A percentile compares a stretch with the other conserved stretches of the same genome.
Evolutionary conservation across 805 yeast genomes (phyloP).

Genomic region (Myxozyma geophila): DNA sequence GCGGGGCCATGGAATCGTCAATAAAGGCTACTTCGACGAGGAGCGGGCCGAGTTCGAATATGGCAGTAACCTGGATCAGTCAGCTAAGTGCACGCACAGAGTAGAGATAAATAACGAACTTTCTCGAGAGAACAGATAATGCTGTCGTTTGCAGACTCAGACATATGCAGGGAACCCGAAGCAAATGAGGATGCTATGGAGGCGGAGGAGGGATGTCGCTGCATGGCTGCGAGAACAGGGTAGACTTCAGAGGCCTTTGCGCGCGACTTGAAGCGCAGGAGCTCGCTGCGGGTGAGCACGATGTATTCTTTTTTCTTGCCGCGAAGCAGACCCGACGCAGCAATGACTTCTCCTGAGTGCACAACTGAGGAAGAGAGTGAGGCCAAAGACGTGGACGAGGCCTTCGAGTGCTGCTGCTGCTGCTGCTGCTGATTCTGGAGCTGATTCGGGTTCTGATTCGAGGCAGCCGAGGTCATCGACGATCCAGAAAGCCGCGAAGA

Average conservation of each 20-base stretch:
- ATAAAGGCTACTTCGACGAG: slow-evolving; percentile 26
- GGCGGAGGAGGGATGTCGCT: slow-evolving; percentile 17
- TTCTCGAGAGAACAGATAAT: slow-evolving; percentile 22
- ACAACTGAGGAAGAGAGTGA: slow-evolving; percentile 10
- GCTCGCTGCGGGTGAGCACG: slow-evolving; percentile 35
- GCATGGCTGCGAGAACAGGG: slow-evolving; percentile 18
- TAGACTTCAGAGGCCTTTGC: slow-evolving; percentile 35
- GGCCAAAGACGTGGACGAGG: slow-evolving; percentile 1
- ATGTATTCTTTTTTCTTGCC: slow-evolving; percentile 37
- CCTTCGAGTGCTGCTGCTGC: too few relatives aligned
- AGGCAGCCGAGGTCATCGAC: not conserved
- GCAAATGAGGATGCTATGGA: slow-evolving; percentile 6
- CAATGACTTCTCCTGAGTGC: slow-evolving; percentile 37
- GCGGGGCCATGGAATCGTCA: slow-evolving; percentile 17
- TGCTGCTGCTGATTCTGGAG: too few relatives aligned
- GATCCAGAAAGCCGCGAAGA: slow-evolving; percentile 1
- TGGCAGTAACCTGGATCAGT: slow-evolving; percentile 21
- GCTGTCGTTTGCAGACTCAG: slow-evolving; percentile 19
- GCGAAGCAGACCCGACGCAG: slow-evolving; percentile 36
- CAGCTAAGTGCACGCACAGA: not conserved
- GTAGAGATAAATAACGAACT: slow-evolving; percentile 11
- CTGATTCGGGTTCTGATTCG: too few relatives aligned
- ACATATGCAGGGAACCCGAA: not conserved
- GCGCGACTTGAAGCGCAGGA: slow-evolving; percentile 36
- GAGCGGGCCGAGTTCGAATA: slow-evolving; percentile 21